Evolutionary conservation across 2,329 filamentous ascomycete species (phyloP).

Genomic region (Penicillium sp.): DNA sequence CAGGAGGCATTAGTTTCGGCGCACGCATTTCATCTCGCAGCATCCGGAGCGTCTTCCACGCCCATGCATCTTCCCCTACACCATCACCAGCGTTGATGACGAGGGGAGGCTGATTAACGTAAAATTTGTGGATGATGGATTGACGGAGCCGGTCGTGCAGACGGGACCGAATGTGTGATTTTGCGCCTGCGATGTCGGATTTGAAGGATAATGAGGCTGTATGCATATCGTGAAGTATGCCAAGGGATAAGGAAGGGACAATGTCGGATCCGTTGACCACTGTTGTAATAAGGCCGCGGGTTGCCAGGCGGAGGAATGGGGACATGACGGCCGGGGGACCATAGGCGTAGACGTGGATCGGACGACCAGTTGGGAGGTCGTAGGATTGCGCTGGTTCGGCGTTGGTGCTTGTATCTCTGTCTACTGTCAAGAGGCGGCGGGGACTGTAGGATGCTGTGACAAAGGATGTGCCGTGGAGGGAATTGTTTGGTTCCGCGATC

Average conservation of each 20-base stretch:
- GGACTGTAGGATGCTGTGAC: conserved; percentile 54
- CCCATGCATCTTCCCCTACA: conserved; percentile 66
- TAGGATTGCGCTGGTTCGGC: conserved; percentile 31
- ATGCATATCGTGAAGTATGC: conserved; percentile 72
- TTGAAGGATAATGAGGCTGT: conserved; percentile 71
- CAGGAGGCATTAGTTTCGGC: conserved; percentile 69
- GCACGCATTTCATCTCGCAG: conserved; percentile 67
- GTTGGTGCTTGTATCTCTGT: conserved; percentile 18
- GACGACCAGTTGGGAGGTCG: conserved; percentile 63
- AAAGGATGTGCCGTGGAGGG: conserved; percentile 56
- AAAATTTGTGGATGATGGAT: conserved; percentile 63
- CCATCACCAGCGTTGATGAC: conserved; percentile 47
- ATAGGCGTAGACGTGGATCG: conserved; percentile 77
- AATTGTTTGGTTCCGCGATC: conserved; percentile 60
- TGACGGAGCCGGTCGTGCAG: conserved; percentile 65
- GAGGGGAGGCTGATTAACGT: conserved; percentile 48
- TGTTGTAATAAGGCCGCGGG: conserved; percentile 71
- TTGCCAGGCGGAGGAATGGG: conserved; percentile 65
- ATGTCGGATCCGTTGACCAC: conserved; percentile 71
- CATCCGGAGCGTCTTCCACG: conserved; percentile 63
- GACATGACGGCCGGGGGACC: conserved; percentile 73
- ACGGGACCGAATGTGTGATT: conserved; percentile 63
- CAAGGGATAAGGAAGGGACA: conserved; percentile 70
- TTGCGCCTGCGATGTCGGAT: conserved; percentile 65
- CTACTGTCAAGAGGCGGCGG: conserved; percentile 38